Base-by-base conservation (phyloP, 306 rosid genomes). In the Mimosa bimucronata region DNA sequence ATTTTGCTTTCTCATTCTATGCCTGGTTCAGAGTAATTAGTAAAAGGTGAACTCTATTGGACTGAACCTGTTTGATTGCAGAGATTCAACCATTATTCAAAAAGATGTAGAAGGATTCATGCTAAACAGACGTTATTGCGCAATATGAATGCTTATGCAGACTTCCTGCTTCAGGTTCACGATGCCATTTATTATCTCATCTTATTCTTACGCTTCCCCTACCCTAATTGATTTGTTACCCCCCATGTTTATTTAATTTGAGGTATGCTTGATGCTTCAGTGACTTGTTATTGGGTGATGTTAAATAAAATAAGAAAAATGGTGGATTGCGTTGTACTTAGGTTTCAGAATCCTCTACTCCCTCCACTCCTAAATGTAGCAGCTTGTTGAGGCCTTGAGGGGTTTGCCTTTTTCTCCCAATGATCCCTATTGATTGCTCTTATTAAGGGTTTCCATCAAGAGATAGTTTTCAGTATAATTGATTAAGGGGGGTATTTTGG, bases 121-220 rank as follows among this genome's bases (percentile, higher is more conserved):
- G 83, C 79, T 74, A 91, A 89, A 75, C 88, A 89, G 78, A 77
- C 81, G 26, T 77, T 91, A 48, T 30, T 85, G 82, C 87, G 84
- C 67, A 86, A 82, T 78, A 83, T 84, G 77, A 80, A 82, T 69
- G 89, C 83, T 76, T 93, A 91, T 80, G 90, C 97, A n/a, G 92
- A 93, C 14, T 89, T 86, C 78, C 66, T 93, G 53, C 87, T 91
- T 87, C 90, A 91, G 97, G 97, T 93, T 66, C 66, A 41, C 65
- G 9, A 45, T 69, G 42, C n/a, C n/a, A n/a, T n/a, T 58, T 74
- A 38, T 57, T 80, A 64, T 70, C 38, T 23, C 74, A 41, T 34
- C 64, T 72, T 21, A 42, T 73, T 18, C 64, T 72, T 21, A 42
- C 64, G 37, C 28, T 58, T 65, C 50, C 37, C 28, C 7, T 46